Evolutionary conservation across 768 basidiomycete species (phyloP).

Genomic region (Termitomyces sp.): DNA sequence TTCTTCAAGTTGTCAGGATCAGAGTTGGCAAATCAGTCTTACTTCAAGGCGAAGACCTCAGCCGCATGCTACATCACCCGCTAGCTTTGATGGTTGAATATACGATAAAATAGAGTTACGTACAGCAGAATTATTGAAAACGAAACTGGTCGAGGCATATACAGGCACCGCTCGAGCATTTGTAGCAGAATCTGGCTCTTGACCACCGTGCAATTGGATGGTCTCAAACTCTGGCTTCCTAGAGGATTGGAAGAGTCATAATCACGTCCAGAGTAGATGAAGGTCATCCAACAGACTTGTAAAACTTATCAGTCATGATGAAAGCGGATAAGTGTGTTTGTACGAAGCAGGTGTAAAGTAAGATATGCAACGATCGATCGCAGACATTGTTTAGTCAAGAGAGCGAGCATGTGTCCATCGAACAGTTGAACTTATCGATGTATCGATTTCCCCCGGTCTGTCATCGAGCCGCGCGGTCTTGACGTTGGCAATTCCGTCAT

Average conservation of each 20-base stretch:
- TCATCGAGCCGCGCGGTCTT: no score
- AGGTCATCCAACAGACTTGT: not conserved
- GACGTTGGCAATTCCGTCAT: no score
- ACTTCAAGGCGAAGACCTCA: conserved; percentile 63
- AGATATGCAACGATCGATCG: not conserved
- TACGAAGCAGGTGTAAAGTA: not conserved
- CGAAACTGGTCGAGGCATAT: conserved; percentile 66
- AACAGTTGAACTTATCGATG: not conserved
- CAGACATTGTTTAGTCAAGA: not conserved
- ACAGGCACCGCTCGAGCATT: conserved; percentile 77
- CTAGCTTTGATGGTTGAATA: not conserved
- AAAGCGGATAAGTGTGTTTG: not conserved
- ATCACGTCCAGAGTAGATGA: not conserved
- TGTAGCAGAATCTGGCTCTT: conserved; percentile 54
- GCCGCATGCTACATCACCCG: conserved; percentile 50
- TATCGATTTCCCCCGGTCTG: not conserved
- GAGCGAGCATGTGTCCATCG: no score
- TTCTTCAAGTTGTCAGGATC: not conserved
- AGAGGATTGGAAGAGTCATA: not conserved
- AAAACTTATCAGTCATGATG: not conserved
- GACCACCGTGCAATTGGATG: conserved; percentile 74
- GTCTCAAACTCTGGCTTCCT: conserved; percentile 74
- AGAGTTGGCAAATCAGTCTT: not conserved
- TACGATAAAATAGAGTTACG: not conserved
- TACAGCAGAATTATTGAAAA: conserved; percentile 57